Percentiles rank a stretch among this genome's conserved stretches.
Evolutionary conservation across 768 basidiomycete species (phyloP).

Genomic region (Serendipita indica): DNA sequence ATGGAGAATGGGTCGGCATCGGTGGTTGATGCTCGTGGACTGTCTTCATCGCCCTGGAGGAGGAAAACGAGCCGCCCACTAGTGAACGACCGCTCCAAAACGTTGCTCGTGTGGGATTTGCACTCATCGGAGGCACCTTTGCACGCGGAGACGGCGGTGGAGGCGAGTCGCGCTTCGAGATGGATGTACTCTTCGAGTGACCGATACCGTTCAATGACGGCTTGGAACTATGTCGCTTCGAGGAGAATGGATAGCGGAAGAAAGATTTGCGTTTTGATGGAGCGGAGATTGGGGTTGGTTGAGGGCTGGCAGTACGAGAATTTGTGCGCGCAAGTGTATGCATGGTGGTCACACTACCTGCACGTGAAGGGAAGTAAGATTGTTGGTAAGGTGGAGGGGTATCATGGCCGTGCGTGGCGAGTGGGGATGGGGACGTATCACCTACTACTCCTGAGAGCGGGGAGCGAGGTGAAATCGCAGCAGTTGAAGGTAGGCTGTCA

Average conservation of each 20-base stretch:
- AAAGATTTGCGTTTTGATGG: slow-evolving; percentile 4
- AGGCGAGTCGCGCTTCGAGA: background rate
- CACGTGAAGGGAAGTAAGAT: too few species aligned
- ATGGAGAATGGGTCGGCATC: background rate
- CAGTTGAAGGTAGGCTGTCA: background rate
- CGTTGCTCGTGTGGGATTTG: background rate
- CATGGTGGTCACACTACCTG: too few species aligned
- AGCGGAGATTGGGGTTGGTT: background rate
- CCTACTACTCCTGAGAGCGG: background rate
- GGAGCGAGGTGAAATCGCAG: background rate
- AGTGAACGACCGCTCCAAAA: background rate
- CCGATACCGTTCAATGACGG: background rate
- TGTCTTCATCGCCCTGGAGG: too few species aligned
- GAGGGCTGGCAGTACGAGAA: background rate
- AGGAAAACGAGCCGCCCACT: background rate
- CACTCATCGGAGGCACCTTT: background rate
- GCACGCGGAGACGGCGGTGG: slow-evolving; percentile 2
- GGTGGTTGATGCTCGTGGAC: background rate
- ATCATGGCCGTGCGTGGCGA: background rate
- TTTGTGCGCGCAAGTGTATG: background rate
- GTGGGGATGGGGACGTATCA: background rate
- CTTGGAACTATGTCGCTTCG: background rate
- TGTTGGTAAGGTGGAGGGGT: background rate
- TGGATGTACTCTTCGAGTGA: background rate
- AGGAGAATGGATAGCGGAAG: slow-evolving; percentile 8